Evolutionary conservation across 345 rosid genomes (phyloP).

Genomic region (Euphorbia tirucalli): DNA sequence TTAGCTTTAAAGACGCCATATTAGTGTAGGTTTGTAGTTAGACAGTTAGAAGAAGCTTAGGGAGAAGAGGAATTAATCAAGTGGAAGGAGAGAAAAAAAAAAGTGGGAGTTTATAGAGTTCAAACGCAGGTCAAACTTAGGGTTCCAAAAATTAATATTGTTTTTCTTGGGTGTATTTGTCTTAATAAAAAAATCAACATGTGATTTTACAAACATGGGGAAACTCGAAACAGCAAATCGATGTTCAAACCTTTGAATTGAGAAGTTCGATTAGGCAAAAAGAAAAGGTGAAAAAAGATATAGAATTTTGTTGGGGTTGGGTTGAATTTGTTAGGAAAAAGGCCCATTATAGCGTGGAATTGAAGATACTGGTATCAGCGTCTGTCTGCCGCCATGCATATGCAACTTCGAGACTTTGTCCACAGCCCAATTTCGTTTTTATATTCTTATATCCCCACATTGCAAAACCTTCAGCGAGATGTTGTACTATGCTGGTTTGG

Average conservation of each 20-base stretch:
- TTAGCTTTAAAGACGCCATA: slow-evolving; percentile 35
- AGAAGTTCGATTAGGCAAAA: slow-evolving; percentile 2
- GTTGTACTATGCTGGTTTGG: too few relatives aligned
- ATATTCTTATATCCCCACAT: too few relatives aligned
- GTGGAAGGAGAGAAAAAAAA: slow-evolving; percentile 24
- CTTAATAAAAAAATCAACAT: slow-evolving; percentile 9
- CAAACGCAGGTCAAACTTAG: slow-evolving; percentile 37
- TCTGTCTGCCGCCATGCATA: slow-evolving; percentile 67
- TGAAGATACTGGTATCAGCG: slow-evolving; percentile 46
- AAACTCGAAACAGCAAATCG: slow-evolving; percentile 21
- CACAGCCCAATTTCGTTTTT: slow-evolving; percentile 23
- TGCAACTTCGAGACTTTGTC: slow-evolving; percentile 38
- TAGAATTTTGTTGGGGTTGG: too few relatives aligned
- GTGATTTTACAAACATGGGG: slow-evolving; percentile 26
- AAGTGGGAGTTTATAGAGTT: slow-evolving; percentile 33
- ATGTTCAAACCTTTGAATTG: slow-evolving; percentile 19
- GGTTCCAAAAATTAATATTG: slow-evolving; percentile 19
- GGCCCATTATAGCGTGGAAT: slow-evolving; percentile 41
- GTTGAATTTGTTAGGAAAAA: slow-evolving; percentile 22
- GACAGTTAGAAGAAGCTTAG: too few relatives aligned
- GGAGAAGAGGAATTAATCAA: neutral
- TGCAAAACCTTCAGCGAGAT: too few relatives aligned
- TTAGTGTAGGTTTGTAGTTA: slow-evolving; percentile 16
- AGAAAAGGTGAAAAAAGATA: neutral
- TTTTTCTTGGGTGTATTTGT: neutral